A percentile compares a stretch with the other conserved stretches of the same genome.
phyloP scores from a whole-genome alignment of 306 rosid species.

The Cicer chorassanicum region DNA sequence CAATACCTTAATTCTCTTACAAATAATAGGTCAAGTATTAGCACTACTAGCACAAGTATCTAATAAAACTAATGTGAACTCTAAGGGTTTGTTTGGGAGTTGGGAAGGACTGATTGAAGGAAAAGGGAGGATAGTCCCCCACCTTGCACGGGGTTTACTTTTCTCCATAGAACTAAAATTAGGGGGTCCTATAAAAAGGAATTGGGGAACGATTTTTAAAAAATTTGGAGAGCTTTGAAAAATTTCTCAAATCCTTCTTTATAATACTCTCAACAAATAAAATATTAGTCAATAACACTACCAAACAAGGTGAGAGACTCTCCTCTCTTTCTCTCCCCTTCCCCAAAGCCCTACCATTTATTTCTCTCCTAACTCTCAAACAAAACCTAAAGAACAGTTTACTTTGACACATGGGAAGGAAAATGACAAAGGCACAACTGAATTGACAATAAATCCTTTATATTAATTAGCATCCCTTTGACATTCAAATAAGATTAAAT shows the following conservation, averaged over 20 bases:
- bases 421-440: constrained; percentile 2
- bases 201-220: background rate
- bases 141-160: constrained; percentile 3
- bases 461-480: constrained; percentile 18
- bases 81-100: background rate
- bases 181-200: background rate
- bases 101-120: background rate
- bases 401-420: constrained; percentile 11
- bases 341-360: background rate
- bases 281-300: background rate
- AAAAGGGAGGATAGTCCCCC: constrained; percentile 11
- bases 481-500: constrained; percentile 26
- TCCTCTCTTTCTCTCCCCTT: background rate
- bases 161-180: background rate
- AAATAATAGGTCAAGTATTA: constrained; percentile 23
- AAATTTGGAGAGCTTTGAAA: constrained; percentile 17
- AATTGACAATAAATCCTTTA: constrained; percentile 21
- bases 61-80: constrained; percentile 18
- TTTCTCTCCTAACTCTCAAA: background rate
- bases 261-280: background rate
- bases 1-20: constrained; percentile 7
- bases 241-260: background rate
- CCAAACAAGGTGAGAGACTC: background rate
- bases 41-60: background rate
- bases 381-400: constrained; percentile 8